Percentiles rank a stretch among this genome's conserved stretches.
These are phyloP conservation scores for Lentithecium fluviatile DNA, from an alignment of 495 filamentous ascomycete species.

Conservation along the genomic window DNA sequence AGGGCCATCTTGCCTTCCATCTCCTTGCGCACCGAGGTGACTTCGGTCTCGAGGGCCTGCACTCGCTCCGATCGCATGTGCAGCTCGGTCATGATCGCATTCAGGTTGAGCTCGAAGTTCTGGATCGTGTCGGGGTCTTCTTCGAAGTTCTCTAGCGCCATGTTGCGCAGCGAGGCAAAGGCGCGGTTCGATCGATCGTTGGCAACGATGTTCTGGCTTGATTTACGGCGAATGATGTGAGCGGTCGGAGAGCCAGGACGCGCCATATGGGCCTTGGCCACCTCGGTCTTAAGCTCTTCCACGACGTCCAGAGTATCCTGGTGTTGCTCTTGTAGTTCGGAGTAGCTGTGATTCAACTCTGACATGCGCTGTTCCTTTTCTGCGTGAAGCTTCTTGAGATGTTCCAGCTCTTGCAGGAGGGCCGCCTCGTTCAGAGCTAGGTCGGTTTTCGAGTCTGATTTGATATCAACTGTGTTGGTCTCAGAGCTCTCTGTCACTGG, in stretches of 20 bases:
- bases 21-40: constrained; percentile 80
- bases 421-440: constrained; percentile 29
- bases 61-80: constrained; percentile 83
- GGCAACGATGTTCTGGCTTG: constrained; percentile 78
- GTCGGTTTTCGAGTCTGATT: constrained; percentile 5
- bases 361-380: constrained; percentile 75
- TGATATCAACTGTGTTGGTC: constrained; percentile 36
- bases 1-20: constrained; percentile 95
- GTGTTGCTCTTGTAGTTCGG: constrained; percentile 76
- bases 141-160: constrained; percentile 83
- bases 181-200: constrained; percentile 91
- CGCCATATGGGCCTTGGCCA: constrained; percentile 69
- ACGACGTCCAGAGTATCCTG: constrained; percentile 78
- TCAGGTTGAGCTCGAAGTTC: constrained; percentile 88
- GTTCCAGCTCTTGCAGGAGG: constrained; percentile 64
- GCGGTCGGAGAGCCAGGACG: constrained; percentile 63
- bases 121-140: constrained; percentile 78
- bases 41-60: constrained; percentile 82
- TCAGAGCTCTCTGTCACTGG: constrained; percentile 31
- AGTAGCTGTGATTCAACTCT: constrained; percentile 72
- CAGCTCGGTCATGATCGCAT: constrained; percentile 89
- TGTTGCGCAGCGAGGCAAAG: constrained; percentile 82
- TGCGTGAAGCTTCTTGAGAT: constrained; percentile 62
- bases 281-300: constrained; percentile 82
- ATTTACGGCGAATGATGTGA: constrained; percentile 86